These are phyloP conservation scores for Crithidia acanthocephali DNA, from an alignment of 208 protist genomes.

Conservation along the genomic window DNA sequence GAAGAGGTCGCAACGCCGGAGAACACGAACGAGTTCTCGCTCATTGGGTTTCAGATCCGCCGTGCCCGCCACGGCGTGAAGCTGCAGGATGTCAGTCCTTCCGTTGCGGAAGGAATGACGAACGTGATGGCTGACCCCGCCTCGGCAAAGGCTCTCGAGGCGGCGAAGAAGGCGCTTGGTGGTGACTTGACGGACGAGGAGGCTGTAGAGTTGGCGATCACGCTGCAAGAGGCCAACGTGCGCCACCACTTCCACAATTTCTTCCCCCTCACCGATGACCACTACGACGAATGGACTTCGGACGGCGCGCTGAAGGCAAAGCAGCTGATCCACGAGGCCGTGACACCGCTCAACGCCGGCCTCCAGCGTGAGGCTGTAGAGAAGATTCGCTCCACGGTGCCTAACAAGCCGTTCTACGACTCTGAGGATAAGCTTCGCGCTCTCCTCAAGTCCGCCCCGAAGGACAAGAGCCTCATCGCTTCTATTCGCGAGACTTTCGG, in stretches of 20 bases:
- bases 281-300: constrained; percentile 76
- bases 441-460: constrained; percentile 56
- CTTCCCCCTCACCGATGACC: constrained; percentile 51
- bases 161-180: constrained; percentile 65
- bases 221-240: constrained; percentile 66
- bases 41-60: constrained; percentile 66
- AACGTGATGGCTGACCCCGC: constrained; percentile 47
- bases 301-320: constrained; percentile 36
- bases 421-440: constrained; percentile 66
- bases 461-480: constrained; percentile 59
- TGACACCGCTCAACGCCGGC: constrained; percentile 36
- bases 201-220: constrained; percentile 66
- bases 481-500: constrained; percentile 69
- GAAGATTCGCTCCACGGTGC: constrained; percentile 51
- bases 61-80: constrained; percentile 47
- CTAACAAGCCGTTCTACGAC: constrained; percentile 70
- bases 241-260: constrained; percentile 86
- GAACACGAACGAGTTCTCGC: constrained; percentile 68
- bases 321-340: constrained; percentile 49
- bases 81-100: constrained; percentile 32
- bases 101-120: constrained; percentile 59
- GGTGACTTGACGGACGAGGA: constrained; percentile 72
- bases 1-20: constrained; percentile 51
- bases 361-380: constrained; percentile 55
- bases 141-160: constrained; percentile 29